These are phyloP conservation scores for Paramecium primaurelia DNA, from an alignment of 73 alveolate genomes.

Conservation along the genomic window DNA sequence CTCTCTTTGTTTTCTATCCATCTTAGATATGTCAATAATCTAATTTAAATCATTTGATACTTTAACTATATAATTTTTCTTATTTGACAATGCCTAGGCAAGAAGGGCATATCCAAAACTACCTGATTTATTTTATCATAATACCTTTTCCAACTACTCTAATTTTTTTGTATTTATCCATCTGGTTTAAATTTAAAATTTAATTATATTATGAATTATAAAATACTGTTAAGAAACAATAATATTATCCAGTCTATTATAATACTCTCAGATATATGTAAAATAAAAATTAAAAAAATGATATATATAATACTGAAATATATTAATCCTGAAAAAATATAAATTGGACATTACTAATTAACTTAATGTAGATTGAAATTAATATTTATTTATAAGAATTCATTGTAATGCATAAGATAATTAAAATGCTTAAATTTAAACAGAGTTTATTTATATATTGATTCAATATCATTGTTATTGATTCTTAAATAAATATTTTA, in stretches of 20 bases:
- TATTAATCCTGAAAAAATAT: neutral
- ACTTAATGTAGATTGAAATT: neutral
- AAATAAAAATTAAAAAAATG: neutral
- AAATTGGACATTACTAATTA: neutral
- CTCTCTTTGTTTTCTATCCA: slow-evolving; percentile 85
- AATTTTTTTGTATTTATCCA: slow-evolving; percentile 67
- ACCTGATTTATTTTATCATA: slow-evolving; percentile 56
- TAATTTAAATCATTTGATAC: neutral
- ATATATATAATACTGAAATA: neutral
- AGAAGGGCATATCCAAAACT: slow-evolving; percentile 93
- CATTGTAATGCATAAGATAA: too few species aligned
- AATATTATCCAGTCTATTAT: neutral
- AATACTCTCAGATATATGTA: neutral
- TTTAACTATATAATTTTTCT: slow-evolving; percentile 80
- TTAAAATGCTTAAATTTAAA: too few species aligned
- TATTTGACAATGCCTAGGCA: slow-evolving; percentile 75
- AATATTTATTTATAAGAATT: neutral
- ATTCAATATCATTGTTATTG: neutral
- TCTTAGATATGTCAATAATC: slow-evolving; percentile 83
- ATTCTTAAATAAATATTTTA: neutral
- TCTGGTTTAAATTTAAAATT: neutral
- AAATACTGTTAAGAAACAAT: neutral
- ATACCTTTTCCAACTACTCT: slow-evolving; percentile 86
- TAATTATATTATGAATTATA: neutral
- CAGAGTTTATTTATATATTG: neutral